Evolutionary conservation across 1,284 basidiomycete species (phyloP), one percentile per base, ranked within the genome.

Genomic region (Cryptococcus neoformans): DNA sequence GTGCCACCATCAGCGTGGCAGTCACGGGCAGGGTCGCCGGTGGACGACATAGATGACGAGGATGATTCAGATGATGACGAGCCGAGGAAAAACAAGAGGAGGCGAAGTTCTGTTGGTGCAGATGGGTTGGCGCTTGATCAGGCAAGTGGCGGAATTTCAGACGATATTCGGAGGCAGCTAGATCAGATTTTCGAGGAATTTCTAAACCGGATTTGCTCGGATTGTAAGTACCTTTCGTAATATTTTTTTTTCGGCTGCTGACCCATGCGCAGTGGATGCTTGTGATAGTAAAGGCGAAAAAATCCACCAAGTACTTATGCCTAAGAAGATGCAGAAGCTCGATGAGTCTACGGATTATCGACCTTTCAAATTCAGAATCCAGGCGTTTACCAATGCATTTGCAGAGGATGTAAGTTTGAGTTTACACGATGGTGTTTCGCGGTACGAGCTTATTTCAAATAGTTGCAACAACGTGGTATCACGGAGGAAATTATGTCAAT

Each of bases 321-420:
- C 94, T 1, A 93, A 93, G 80, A 96, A 96, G 81, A 96, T 97
- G 94, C 89, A 92, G 67, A 86, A 90, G 49, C 81, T 97, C 55
- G 93, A 95, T 74, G 94, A 98, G 79, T 93, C 90, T 48, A 86
- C 88, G 48, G 95, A 98, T 78, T 99, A 95, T 79, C 85, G 95
- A 35, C 95, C 96, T 16, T 99, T 99, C 87, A 98, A 98, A 78
- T 99, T 99, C 80, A 87, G 96, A 54, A 99, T 99, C 67, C 92
- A 95, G 74, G 95, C 96, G 0, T 99, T 99, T 78, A 98, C 95
- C 11, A 92, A 94, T 68, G 90, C 90, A 0, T 99, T 99, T 74
- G 82, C 95, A 67, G 92, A 97, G 74, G 90, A 94, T 81, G 88
- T 90, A 70, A 69, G 81, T 70, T 2, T 35, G 41, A 44, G 11